Evolutionary conservation across 495 filamentous ascomycete genomes (phyloP).

Genomic region (Massariosphaeria phaeospora): DNA sequence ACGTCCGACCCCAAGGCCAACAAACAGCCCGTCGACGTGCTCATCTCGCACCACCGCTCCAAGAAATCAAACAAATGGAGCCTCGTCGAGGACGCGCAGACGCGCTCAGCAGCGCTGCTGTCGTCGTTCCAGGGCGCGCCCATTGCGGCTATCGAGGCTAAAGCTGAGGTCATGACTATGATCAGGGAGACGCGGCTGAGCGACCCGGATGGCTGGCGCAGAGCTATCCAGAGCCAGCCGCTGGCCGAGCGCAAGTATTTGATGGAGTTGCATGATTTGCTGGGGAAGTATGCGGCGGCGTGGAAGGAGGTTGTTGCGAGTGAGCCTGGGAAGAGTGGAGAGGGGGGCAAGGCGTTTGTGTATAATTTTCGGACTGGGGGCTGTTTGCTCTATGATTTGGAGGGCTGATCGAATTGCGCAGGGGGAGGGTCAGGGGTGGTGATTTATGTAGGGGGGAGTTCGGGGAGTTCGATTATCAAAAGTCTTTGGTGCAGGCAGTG

Average conservation of each 20-base stretch:
- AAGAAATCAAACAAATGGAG: slow-evolving; percentile 86
- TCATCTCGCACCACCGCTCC: slow-evolving; percentile 70
- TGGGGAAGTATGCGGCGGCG: slow-evolving; percentile 58
- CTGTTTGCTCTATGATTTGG: slow-evolving; percentile 40
- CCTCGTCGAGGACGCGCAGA: slow-evolving; percentile 66
- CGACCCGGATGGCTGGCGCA: slow-evolving; percentile 82
- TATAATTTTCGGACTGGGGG: slow-evolving; percentile 42
- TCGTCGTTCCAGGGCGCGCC: slow-evolving; percentile 66
- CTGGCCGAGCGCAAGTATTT: slow-evolving; percentile 79
- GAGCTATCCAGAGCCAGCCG: slow-evolving; percentile 70
- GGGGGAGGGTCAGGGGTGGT: too few relatives aligned
- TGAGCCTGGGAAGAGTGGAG: slow-evolving; percentile 19
- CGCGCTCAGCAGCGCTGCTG: slow-evolving; percentile 32
- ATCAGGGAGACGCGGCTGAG: slow-evolving; percentile 69
- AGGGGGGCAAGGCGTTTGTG: slow-evolving; percentile 39
- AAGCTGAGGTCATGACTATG: slow-evolving; percentile 76
- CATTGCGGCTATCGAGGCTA: slow-evolving; percentile 81
- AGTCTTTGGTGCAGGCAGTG: too few relatives aligned
- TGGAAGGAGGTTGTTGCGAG: slow-evolving; percentile 42
- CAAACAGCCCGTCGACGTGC: slow-evolving; percentile 79
- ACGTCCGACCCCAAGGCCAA: slow-evolving; percentile 42
- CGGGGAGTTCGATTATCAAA: too few relatives aligned
- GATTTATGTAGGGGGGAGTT: too few relatives aligned
- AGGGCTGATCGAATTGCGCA: slow-evolving; percentile 11
- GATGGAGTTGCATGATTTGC: slow-evolving; percentile 75